Conservation (phyloP, 2,329 filamentous ascomycete genomes). For the Venturiaceae sp. region DNA sequence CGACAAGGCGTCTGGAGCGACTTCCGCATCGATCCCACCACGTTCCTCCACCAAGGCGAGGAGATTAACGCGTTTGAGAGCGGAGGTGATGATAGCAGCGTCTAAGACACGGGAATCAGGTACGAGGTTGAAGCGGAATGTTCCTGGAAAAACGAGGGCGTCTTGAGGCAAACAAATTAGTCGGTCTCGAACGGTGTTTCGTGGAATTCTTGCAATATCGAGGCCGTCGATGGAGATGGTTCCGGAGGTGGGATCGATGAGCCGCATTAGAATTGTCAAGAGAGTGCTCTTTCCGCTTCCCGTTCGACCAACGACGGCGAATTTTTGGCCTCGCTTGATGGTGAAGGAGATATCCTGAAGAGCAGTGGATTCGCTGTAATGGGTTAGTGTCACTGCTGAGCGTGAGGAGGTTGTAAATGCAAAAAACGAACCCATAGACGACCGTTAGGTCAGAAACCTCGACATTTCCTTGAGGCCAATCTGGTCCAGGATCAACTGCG, state of each 20-base stretch:
- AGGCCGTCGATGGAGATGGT: conserved; percentile 39
- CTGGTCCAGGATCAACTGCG: neutral
- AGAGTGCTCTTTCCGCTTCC: conserved; percentile 43
- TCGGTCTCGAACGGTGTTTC: conserved; percentile 25
- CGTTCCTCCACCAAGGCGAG: neutral
- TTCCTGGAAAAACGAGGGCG: neutral
- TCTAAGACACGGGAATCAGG: neutral
- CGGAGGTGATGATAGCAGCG: neutral
- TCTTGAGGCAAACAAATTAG: conserved; percentile 22
- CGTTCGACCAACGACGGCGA: conserved; percentile 44
- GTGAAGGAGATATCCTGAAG: conserved; percentile 37
- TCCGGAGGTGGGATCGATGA: conserved; percentile 35
- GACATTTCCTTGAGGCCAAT: neutral
- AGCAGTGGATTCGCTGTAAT: conserved; percentile 16
- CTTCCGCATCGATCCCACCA: neutral
- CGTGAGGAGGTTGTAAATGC: neutral
- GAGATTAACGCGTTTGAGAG: neutral
- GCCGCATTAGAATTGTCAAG: conserved; percentile 37
- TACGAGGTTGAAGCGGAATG: conserved; percentile 2
- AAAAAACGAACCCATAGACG: neutral
- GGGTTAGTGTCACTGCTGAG: neutral
- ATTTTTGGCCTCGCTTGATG: conserved; percentile 35
- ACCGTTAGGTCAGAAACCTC: neutral
- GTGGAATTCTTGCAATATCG: conserved; percentile 29
- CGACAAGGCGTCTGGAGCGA: neutral